phyloP scores from a whole-genome alignment of 495 filamentous ascomycete species.

The Annulohypoxylon bovei region DNA sequence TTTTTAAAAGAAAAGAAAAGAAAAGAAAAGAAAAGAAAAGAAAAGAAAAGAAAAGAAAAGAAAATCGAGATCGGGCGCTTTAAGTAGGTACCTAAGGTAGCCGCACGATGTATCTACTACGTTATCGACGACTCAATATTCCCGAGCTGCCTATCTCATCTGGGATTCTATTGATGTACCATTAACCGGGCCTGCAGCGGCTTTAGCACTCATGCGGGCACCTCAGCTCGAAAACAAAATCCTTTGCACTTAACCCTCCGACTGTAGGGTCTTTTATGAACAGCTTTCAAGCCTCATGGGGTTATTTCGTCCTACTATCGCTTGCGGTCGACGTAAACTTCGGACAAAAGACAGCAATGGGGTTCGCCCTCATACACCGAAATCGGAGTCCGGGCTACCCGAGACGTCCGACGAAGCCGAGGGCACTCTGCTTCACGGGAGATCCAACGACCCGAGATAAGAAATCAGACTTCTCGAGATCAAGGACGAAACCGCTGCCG shows the following conservation, averaged over 20 bases:
- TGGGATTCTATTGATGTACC: no score
- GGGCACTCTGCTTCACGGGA: not conserved
- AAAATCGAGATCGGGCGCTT: no score
- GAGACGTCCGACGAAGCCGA: not conserved
- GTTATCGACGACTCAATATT: not conserved
- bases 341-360: not conserved
- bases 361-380: not conserved
- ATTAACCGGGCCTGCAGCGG: no score
- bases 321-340: not conserved
- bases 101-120: no score
- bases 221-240: not conserved
- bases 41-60: no score
- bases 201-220: no score
- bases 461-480: constrained; percentile 14
- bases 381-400: no score
- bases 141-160: no score
- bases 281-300: not conserved
- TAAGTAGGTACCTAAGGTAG: no score
- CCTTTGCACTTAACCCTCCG: not conserved
- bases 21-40: no score
- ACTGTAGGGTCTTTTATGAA: not conserved
- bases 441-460: not conserved
- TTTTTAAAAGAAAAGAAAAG: no score
- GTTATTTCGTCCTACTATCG: not conserved
- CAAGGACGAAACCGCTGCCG: not conserved